Evolutionary conservation across 1,284 basidiomycete genomes (phyloP), one percentile per base, ranked within the genome.

Genomic region (Cryptococcus jaspeensis): DNA sequence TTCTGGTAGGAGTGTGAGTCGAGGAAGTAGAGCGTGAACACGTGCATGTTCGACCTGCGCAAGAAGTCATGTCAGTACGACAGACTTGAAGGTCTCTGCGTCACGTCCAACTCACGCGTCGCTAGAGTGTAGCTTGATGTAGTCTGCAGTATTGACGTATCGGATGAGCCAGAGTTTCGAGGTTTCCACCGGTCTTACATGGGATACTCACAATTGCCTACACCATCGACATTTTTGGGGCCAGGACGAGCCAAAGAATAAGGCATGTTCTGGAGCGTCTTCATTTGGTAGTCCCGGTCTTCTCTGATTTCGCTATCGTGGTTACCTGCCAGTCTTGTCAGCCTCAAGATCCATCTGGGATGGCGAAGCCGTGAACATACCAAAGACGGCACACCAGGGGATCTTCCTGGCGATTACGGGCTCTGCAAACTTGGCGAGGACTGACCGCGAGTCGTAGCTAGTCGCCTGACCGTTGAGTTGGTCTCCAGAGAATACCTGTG

Each of bases 11-110:
- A 80, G 18, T 91, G 90, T 1, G 92, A 93, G 75, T 98, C 94
- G 59, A 98, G 79, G 81, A 97, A 92, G 78, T 97, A 98, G 3
- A 98, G 75, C 0, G 90, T 93, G 57, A 95, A 81, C 9, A 96
- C 80, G 62, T 93, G 90, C 1, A 86, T 91, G 71, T 84, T 87
- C n/a, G 90, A 91, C 32, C 89, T 90, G 61, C 28, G 28, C 28
- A 32, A 35, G 11, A 5, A 25, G 23, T 15, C 45, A 43, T 23
- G 54, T 37, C 46, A 53, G 6, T 11, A 20, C 16, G n/a, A 11
- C 37, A 4, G 15, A n/a, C 22, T 15, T 11, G 20, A 48, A 28
- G 15, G 36, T 15, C n/a, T 36, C n/a, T 9, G 28, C 3, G 20
- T n/a, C n/a, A n/a, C 16, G 28, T 53, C 15, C n/a, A 28, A 78